Evolutionary conservation across 345 rosid species (phyloP).

Genomic region (Aquilaria sinensis): DNA sequence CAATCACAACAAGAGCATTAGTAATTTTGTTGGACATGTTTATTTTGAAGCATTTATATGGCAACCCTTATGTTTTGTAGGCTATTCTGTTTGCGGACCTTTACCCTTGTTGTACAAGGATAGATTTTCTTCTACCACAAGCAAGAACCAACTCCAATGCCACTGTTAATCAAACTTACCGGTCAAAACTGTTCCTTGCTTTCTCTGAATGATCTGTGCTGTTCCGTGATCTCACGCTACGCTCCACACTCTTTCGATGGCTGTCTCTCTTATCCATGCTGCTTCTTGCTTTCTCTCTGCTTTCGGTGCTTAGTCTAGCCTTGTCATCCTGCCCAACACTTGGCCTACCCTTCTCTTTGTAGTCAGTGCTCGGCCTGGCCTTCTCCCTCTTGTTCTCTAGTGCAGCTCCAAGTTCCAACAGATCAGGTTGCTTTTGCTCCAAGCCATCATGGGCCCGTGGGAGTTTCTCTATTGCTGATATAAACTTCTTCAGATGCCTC

Average conservation of each 20-base stretch:
- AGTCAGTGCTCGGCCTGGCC: constrained; percentile 29
- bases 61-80: no score
- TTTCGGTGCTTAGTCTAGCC: constrained; percentile 50
- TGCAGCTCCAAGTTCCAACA: no score
- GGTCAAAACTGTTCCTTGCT: constrained; percentile 75
- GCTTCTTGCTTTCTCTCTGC: constrained; percentile 34
- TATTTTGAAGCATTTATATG: neutral
- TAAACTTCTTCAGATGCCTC: constrained; percentile 67
- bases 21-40: neutral
- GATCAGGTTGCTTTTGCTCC: constrained; percentile 14
- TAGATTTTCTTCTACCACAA: no score
- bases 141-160: no score
- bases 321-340: constrained; percentile 44
- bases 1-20: constrained; percentile 1
- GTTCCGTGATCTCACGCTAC: constrained; percentile 41
- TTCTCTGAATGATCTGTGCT: constrained; percentile 60
- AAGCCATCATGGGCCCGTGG: constrained; percentile 24
- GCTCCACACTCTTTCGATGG: constrained; percentile 51
- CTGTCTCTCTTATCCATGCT: constrained; percentile 46
- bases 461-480: constrained; percentile 63
- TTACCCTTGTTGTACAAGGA: no score
- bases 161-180: constrained; percentile 32
- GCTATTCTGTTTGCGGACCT: no score
- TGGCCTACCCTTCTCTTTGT: constrained; percentile 31
- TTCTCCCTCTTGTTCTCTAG: constrained; percentile 18